phyloP scores from a whole-genome alignment of 2,329 filamentous ascomycete genomes.

The Elsinoe australis region DNA sequence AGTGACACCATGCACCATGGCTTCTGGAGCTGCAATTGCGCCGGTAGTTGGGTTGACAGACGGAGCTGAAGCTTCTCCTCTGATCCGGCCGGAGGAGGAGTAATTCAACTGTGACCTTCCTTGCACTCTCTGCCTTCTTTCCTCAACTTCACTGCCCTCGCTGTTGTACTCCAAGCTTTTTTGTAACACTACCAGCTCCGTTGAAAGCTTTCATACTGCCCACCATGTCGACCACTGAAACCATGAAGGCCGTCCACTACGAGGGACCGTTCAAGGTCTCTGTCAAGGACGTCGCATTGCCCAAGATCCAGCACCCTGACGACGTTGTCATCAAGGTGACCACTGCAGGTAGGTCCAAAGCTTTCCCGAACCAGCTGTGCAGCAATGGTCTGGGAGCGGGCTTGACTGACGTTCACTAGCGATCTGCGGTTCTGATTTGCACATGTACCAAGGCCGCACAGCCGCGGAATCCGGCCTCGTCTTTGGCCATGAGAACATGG shows the following conservation, averaged over 20 bases:
- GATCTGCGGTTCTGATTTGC: conserved; percentile 28
- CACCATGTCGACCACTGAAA: conserved; percentile 16
- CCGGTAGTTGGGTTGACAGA: conserved; percentile 3
- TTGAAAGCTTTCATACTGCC: not conserved
- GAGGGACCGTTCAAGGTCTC: conserved; percentile 55
- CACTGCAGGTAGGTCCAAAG: conserved; percentile 41
- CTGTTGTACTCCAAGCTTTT: no score
- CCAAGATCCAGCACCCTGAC: conserved; percentile 55
- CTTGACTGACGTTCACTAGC: conserved; percentile 13
- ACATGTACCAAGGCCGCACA: conserved; percentile 60
- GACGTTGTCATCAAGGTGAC: conserved; percentile 60
- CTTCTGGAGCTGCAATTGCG: not conserved
- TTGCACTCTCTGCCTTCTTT: not conserved
- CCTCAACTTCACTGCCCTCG: no score
- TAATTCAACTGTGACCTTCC: not conserved
- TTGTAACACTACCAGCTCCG: no score
- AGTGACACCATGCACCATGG: conserved; percentile 4
- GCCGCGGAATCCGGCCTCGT: conserved; percentile 55
- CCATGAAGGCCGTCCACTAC: conserved; percentile 56
- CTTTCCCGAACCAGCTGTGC: not conserved
- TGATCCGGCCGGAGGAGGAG: conserved; percentile 3
- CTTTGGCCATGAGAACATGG: conserved; percentile 58
- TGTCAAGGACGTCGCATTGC: conserved; percentile 53
- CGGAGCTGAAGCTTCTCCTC: conserved; percentile 10
- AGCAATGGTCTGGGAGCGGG: no score